A percentile compares a stretch with the other conserved stretches of the same genome.
phyloP scores from a whole-genome alignment of 2,329 filamentous ascomycete species.

The Penicillium aurantiogriseum region DNA sequence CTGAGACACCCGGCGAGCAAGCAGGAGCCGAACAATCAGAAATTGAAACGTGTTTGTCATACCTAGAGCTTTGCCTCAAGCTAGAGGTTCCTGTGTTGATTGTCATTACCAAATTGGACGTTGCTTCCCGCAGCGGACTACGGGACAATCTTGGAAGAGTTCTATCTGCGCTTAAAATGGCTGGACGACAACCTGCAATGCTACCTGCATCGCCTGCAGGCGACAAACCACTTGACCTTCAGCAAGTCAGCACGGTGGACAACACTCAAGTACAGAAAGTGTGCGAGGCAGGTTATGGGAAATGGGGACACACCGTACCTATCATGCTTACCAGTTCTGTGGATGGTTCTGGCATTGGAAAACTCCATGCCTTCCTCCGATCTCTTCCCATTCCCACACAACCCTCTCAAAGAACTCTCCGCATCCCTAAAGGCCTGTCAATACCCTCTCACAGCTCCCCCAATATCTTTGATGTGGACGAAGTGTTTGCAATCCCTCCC shows the following conservation, averaged over 20 bases:
- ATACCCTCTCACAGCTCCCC: slow-evolving; percentile 51
- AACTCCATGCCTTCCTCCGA: slow-evolving; percentile 77
- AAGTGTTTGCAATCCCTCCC: slow-evolving; percentile 74
- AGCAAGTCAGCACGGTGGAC: slow-evolving; percentile 57
- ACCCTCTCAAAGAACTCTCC: slow-evolving; percentile 25
- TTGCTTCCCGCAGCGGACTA: slow-evolving; percentile 72
- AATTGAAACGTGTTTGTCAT: slow-evolving; percentile 71
- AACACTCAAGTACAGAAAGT: slow-evolving; percentile 58
- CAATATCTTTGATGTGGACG: slow-evolving; percentile 83
- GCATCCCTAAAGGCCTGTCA: slow-evolving; percentile 13
- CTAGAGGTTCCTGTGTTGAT: slow-evolving; percentile 75
- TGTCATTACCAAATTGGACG: slow-evolving; percentile 85
- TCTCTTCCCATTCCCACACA: slow-evolving; percentile 66
- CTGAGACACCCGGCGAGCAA: slow-evolving; percentile 42
- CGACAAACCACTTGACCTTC: slow-evolving; percentile 53
- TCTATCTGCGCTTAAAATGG: slow-evolving; percentile 72
- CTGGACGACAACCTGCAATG: slow-evolving; percentile 71
- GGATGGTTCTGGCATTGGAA: slow-evolving; percentile 75
- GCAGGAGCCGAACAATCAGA: slow-evolving; percentile 43
- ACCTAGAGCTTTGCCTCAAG: slow-evolving; percentile 81
- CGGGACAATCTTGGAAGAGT: slow-evolving; percentile 70
- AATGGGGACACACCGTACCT: slow-evolving; percentile 62
- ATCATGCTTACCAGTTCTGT: slow-evolving; percentile 86
- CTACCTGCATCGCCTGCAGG: slow-evolving; percentile 51
- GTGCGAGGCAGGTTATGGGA: slow-evolving; percentile 43